These are phyloP conservation scores for Lecanicillium sp. DNA, from an alignment of 2,329 filamentous ascomycete species.

Conservation along the genomic window DNA sequence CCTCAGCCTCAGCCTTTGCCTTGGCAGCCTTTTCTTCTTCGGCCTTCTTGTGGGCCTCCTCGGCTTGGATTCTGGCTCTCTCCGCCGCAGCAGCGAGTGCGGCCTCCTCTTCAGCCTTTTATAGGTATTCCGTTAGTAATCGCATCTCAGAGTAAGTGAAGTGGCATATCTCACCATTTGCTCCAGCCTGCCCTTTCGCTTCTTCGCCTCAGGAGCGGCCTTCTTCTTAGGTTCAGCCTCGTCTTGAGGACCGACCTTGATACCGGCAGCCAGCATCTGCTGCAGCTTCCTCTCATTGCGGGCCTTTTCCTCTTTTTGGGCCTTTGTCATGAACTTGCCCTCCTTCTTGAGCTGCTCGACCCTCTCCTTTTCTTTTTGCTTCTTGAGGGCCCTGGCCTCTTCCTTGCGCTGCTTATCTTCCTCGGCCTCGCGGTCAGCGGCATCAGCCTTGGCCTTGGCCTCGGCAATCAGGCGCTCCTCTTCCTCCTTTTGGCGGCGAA, in stretches of 20 bases:
- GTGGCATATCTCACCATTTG: conserved; percentile 40
- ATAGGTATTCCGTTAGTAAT: conserved; percentile 7
- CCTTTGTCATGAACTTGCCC: conserved; percentile 80
- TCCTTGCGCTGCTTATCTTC: conserved; percentile 65
- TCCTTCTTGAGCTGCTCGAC: conserved; percentile 83
- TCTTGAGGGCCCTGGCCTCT: conserved; percentile 69
- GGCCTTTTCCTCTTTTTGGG: conserved; percentile 75
- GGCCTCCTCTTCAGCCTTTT: conserved; percentile 66
- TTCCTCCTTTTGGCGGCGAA: conserved; percentile 63
- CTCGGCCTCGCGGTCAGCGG: conserved; percentile 53
- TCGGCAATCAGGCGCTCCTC: conserved; percentile 49
- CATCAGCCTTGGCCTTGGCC: conserved; percentile 57
- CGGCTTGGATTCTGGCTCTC: conserved; percentile 60
- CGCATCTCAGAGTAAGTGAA: background rate
- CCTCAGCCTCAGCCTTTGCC: conserved; percentile 50
- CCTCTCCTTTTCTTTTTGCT: conserved; percentile 79
- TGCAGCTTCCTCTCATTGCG: conserved; percentile 72
- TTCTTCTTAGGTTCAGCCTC: conserved; percentile 65
- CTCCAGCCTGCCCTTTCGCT: conserved; percentile 58
- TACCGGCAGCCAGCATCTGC: conserved; percentile 74
- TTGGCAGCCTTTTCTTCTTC: conserved; percentile 52
- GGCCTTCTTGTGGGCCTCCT: conserved; percentile 55
- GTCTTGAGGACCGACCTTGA: conserved; percentile 59
- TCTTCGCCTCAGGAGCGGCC: conserved; percentile 69
- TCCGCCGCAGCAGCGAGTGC: conserved; percentile 72